Conservation (phyloP, 495 filamentous ascomycete genomes). For the Hapsidospora chrysogenum region DNA sequence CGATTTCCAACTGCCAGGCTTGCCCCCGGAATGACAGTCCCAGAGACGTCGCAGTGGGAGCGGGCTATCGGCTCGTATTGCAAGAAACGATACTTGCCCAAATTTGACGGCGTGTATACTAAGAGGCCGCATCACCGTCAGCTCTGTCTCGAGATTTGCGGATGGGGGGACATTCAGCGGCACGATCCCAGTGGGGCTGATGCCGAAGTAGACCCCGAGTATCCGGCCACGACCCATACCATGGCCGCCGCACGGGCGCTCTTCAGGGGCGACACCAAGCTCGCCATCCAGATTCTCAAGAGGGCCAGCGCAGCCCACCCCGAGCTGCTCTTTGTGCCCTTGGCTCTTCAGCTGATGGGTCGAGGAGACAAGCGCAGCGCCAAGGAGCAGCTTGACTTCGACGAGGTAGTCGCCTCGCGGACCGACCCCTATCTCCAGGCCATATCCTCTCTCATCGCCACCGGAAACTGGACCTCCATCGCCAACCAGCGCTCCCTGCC, state of each 20-base stretch:
- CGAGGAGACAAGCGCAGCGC: constrained; percentile 12
- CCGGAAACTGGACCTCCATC: constrained; percentile 73
- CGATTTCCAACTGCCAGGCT: constrained; percentile 23
- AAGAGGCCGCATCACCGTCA: constrained; percentile 55
- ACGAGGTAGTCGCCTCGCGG: constrained; percentile 27
- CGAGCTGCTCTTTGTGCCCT: constrained; percentile 33
- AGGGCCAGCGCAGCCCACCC: constrained; percentile 28
- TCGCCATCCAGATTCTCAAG: constrained; percentile 34
- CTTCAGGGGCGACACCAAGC: constrained; percentile 50
- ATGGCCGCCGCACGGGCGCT: constrained; percentile 67
- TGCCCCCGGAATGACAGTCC: constrained; percentile 17
- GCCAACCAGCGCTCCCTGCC: constrained; percentile 69
- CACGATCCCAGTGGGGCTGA: constrained; percentile 33
- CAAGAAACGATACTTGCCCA: constrained; percentile 20
- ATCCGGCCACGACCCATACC: constrained; percentile 54
- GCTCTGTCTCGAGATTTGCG: constrained; percentile 63
- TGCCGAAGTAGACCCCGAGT: constrained; percentile 30
- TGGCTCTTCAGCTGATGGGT: constrained; percentile 33
- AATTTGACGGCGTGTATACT: constrained; percentile 37
- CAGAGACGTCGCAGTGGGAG: constrained; percentile 31
- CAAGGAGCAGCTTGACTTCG: constrained; percentile 26
- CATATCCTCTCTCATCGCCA: constrained; percentile 80
- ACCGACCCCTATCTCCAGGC: constrained; percentile 78
- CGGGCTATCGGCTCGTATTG: constrained; percentile 27
- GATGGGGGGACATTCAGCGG: constrained; percentile 42